phyloP scores from a whole-genome alignment of 2,329 filamentous ascomycete genomes.

The Pseudogymnoascus sp. region DNA sequence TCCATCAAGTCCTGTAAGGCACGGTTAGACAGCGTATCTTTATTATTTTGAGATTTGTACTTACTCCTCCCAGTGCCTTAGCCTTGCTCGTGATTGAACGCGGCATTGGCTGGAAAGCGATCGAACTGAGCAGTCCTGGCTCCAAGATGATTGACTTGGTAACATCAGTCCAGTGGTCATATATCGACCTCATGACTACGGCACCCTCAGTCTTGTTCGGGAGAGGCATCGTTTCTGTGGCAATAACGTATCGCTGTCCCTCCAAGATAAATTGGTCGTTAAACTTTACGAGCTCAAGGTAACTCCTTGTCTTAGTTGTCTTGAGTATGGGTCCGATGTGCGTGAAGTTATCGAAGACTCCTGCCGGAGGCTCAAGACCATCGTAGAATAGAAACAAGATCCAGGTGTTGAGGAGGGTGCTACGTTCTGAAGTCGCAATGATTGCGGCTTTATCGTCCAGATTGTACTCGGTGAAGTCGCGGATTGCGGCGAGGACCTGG shows the following conservation, averaged over 20 bases:
- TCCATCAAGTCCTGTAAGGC: constrained; percentile 22
- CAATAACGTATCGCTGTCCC: constrained; percentile 15
- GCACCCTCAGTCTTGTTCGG: constrained; percentile 6
- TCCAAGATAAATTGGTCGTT: constrained; percentile 9
- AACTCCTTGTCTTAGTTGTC: constrained; percentile 8
- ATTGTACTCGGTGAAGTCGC: constrained; percentile 53
- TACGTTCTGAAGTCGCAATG: constrained; percentile 49
- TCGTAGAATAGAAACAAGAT: constrained; percentile 60
- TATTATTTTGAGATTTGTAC: background rate
- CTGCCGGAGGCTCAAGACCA: constrained; percentile 43
- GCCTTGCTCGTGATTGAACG: constrained; percentile 21
- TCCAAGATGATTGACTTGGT: constrained; percentile 23
- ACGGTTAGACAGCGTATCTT: background rate
- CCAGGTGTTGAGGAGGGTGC: constrained; percentile 45
- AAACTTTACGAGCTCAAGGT: constrained; percentile 10
- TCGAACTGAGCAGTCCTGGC: constrained; percentile 20
- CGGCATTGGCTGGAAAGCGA: constrained; percentile 31
- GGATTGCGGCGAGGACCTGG: constrained; percentile 40
- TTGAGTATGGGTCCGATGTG: constrained; percentile 29
- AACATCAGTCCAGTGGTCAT: constrained; percentile 8
- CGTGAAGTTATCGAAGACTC: constrained; percentile 42
- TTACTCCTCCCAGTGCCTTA: constrained; percentile 16
- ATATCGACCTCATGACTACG: constrained; percentile 11
- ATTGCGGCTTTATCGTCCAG: constrained; percentile 54
- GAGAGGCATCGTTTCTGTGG: constrained; percentile 13